phyloP scores from a whole-genome alignment of 192 early-diverging fungal species.

The Glomus cerebriforme region DNA sequence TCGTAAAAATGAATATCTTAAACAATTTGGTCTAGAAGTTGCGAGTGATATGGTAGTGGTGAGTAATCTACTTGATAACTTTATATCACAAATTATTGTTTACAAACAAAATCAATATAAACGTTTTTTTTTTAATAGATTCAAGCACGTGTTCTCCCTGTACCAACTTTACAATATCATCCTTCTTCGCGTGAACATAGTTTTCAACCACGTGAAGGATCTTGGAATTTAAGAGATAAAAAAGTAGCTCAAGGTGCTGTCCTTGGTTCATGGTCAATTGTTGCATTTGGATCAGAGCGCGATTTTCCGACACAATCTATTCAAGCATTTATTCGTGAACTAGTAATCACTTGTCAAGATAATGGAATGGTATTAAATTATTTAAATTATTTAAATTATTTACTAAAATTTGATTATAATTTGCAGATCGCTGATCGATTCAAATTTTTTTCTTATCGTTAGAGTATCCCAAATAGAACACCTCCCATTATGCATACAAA shows the following conservation, averaged over 20 bases:
- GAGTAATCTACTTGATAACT: slow-evolving; percentile 25
- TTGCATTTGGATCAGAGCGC: slow-evolving; percentile 67
- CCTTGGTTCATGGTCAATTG: slow-evolving; percentile 78
- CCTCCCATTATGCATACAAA: slow-evolving; percentile 55
- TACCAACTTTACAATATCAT: slow-evolving; percentile 72
- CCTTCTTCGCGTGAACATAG: slow-evolving; percentile 46
- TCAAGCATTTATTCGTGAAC: slow-evolving; percentile 71
- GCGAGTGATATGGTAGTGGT: slow-evolving; percentile 66
- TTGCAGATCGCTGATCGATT: neutral
- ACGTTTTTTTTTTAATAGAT: neutral
- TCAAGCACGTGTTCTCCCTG: slow-evolving; percentile 74
- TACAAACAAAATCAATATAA: neutral
- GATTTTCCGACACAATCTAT: slow-evolving; percentile 54
- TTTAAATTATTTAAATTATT: too few species aligned
- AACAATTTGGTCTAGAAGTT: slow-evolving; percentile 75
- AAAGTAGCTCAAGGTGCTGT: slow-evolving; percentile 69
- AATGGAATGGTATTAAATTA: slow-evolving; percentile 57
- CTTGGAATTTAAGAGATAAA: slow-evolving; percentile 88
- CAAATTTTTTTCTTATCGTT: neutral
- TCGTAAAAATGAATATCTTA: slow-evolving; percentile 68
- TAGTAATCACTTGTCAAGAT: slow-evolving; percentile 69
- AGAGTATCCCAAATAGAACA: slow-evolving; percentile 45
- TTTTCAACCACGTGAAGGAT: slow-evolving; percentile 65
- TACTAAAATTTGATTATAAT: neutral
- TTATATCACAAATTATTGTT: neutral